phyloP scores from a whole-genome alignment of 768 basidiomycete genomes.

The Lactarius akahatsu region DNA sequence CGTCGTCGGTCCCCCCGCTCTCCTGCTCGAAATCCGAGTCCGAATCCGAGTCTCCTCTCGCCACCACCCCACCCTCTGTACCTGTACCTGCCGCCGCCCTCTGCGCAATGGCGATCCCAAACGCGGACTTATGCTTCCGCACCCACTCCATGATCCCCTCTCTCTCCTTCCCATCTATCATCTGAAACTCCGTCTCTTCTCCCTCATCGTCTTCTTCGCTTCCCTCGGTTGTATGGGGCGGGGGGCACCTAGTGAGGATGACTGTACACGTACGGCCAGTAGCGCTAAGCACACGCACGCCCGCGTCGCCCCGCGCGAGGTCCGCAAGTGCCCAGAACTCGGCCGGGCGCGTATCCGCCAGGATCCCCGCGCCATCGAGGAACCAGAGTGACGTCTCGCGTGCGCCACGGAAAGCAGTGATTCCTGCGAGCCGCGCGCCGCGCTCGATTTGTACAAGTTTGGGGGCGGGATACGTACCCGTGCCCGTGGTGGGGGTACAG shows the following conservation, averaged over 20 bases:
- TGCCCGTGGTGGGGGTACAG: not conserved
- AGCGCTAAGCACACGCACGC: conserved; percentile 52
- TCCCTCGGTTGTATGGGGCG: conserved; percentile 35
- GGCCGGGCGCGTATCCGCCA: conserved; percentile 76
- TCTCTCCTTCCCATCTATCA: conserved; percentile 70
- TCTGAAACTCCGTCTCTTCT: conserved; percentile 64
- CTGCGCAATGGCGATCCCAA: conserved; percentile 43
- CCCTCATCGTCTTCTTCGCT: conserved; percentile 43
- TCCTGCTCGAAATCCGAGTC: conserved; percentile 24
- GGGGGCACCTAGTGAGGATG: conserved; percentile 39
- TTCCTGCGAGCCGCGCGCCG: conserved; percentile 50
- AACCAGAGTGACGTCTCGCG: conserved; percentile 75
- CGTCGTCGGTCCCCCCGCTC: conserved; percentile 41
- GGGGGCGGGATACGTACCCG: not conserved
- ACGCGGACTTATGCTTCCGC: conserved; percentile 51
- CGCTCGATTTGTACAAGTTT: conserved; percentile 12
- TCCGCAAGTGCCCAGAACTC: conserved; percentile 71
- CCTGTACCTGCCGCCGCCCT: not conserved
- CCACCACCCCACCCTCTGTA: conserved; percentile 12
- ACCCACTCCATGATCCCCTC: conserved; percentile 67
- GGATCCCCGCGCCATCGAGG: conserved; percentile 51
- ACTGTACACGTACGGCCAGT: conserved; percentile 69
- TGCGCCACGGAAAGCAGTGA: conserved; percentile 70
- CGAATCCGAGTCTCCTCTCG: conserved; percentile 28
- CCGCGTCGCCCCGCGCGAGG: conserved; percentile 47